Percentiles rank a stretch among this genome's conserved stretches.
Evolutionary conservation across 805 yeast species (phyloP).

Genomic region (Priceomyces castillae): DNA sequence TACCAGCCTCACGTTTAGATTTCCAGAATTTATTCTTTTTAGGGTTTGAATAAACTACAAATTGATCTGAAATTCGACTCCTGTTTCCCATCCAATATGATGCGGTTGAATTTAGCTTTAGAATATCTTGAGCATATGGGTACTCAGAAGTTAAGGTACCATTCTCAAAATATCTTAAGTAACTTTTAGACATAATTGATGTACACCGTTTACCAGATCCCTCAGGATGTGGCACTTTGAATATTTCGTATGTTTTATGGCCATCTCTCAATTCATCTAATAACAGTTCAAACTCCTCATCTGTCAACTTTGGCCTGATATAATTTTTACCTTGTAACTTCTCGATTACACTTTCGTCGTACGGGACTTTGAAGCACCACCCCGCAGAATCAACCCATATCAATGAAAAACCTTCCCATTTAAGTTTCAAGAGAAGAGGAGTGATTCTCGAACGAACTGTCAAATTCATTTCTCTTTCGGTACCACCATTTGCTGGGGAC

Average conservation of each 20-base stretch:
- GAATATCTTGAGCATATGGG: constrained; percentile 70
- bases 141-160: constrained; percentile 70
- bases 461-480: constrained; percentile 47
- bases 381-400: constrained; percentile 78
- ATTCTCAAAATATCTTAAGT: constrained; percentile 66
- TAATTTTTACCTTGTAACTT: constrained; percentile 40
- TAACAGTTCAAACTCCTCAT: constrained; percentile 26
- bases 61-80: constrained; percentile 78
- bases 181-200: constrained; percentile 73
- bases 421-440: constrained; percentile 69
- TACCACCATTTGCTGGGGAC: constrained; percentile 31
- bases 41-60: constrained; percentile 60
- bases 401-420: constrained; percentile 84
- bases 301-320: constrained; percentile 24
- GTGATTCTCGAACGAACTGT: constrained; percentile 73
- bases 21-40: constrained; percentile 23
- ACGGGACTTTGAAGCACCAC: constrained; percentile 79
- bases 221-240: constrained; percentile 85
- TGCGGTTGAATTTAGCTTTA: constrained; percentile 72
- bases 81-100: constrained; percentile 94
- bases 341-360: constrained; percentile 25
- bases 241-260: constrained; percentile 36
- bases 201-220: constrained; percentile 76
- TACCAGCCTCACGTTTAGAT: constrained; percentile 20
- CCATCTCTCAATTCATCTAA: constrained; percentile 22